Evolutionary conservation across 225 moss, liverwort and hornwort species (phyloP).

Genomic region (Marchantia paleacea): DNA sequence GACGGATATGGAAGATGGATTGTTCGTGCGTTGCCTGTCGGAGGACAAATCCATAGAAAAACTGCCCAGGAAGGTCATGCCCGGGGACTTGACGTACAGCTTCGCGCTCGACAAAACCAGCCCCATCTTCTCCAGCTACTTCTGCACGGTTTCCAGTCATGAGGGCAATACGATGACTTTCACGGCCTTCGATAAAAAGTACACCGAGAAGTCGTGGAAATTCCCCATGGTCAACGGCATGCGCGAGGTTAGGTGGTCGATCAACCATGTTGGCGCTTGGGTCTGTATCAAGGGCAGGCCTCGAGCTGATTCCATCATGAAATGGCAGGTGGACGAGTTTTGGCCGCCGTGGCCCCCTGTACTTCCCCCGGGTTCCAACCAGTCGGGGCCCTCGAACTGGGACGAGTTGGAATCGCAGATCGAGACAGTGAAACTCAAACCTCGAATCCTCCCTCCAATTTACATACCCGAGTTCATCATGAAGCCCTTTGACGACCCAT

Average conservation of each 20-base stretch:
- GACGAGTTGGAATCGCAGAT: background rate
- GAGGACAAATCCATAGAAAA: slow-evolving; percentile 30
- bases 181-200: slow-evolving; percentile 32
- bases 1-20: slow-evolving; percentile 35
- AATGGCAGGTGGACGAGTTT: slow-evolving; percentile 35
- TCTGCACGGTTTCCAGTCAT: slow-evolving; percentile 31
- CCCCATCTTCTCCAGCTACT: slow-evolving; percentile 20
- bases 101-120: slow-evolving; percentile 29
- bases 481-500: slow-evolving; percentile 3
- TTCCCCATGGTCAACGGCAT: slow-evolving; percentile 31
- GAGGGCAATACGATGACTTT: slow-evolving; percentile 38
- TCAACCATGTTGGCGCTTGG: slow-evolving; percentile 42
- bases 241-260: slow-evolving; percentile 40
- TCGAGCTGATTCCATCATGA: slow-evolving; percentile 37
- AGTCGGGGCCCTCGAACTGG: slow-evolving; percentile 23
- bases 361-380: background rate
- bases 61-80: slow-evolving; percentile 31
- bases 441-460: slow-evolving; percentile 10
- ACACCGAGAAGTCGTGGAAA: slow-evolving; percentile 34
- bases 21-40: slow-evolving; percentile 31
- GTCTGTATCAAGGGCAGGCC: slow-evolving; percentile 36
- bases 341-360: slow-evolving; percentile 30
- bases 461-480: slow-evolving; percentile 18
- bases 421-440: slow-evolving; percentile 8
- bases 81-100: slow-evolving; percentile 29